Evolutionary conservation across 306 rosid species (phyloP), one percentile per base, ranked within the genome.

Genomic region (Rosa rugosa): DNA sequence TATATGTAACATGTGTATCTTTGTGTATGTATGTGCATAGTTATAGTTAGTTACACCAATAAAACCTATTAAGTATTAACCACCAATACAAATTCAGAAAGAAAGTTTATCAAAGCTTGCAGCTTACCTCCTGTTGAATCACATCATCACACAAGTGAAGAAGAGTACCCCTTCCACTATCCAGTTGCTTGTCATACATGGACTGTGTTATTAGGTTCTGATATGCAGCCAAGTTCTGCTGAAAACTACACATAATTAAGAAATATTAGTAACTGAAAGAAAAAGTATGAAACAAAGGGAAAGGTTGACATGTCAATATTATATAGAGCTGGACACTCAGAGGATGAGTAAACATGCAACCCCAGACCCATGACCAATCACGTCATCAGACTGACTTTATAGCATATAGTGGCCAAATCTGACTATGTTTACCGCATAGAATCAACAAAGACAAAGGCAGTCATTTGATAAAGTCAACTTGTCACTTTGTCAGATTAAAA

Each of bases 121-220:
- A 49, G 83, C 95, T 87, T 90, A 96, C 99, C 86, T 96, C 99
- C 78, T 93, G 99, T 84, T 96, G 99, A 87, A 96, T 91, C 88
- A 91, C 98, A 84, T 96, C 99, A 53, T 96, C 99, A 36, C 98
- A 96, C 87, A 96, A 73, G 91, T 96, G 99, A 75, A 96, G 99
- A 86, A 95, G 98, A 23, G 99, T 96, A 46, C 99, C 99, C 93
- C 82, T 91, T 81, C 99, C 99, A 45, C 99, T 96, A 82, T 96
- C 99, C 74, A 96, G 93, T 83, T 96, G 99, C 86, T 91, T 96
- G 81, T 96, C 93, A 72, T 96, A 96, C 98, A 96, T 96, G 23
- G 99, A 96, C 84, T 93, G 99, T 16, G 97, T 96, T 78, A 91
- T 93, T 86, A 95, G 91, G 88, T 91, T 95, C 87, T 93, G 97